Percentiles rank a stretch among this genome's conserved stretches.
phyloP scores from a whole-genome alignment of 169 alveolate genomes.

The Eimeria praecox region DNA sequence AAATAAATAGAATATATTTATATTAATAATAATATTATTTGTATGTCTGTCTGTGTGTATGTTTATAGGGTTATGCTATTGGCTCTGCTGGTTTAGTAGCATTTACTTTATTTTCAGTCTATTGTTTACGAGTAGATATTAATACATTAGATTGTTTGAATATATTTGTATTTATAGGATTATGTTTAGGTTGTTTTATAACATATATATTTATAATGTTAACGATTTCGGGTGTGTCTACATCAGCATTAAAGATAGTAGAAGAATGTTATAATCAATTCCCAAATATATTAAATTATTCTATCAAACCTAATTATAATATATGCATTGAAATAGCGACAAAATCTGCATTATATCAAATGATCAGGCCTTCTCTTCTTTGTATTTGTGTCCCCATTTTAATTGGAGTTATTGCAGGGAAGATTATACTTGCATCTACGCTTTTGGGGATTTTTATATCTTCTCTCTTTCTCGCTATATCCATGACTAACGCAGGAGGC shows the following conservation, averaged over 20 bases:
- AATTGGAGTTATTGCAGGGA: slow-evolving; percentile 92
- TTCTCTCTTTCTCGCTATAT: slow-evolving; percentile 93
- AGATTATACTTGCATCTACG: slow-evolving; percentile 93
- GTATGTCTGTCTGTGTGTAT: neutral
- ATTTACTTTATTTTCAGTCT: slow-evolving; percentile 95
- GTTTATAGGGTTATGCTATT: slow-evolving; percentile 93
- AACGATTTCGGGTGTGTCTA: slow-evolving; percentile 95
- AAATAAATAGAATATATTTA: no score
- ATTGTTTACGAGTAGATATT: slow-evolving; percentile 90
- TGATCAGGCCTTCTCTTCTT: slow-evolving; percentile 93
- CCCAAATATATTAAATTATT: slow-evolving; percentile 88
- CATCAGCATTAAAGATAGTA: slow-evolving; percentile 94
- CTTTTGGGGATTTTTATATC: slow-evolving; percentile 95
- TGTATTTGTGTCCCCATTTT: slow-evolving; percentile 90
- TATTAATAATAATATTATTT: no score
- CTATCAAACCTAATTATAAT: slow-evolving; percentile 91
- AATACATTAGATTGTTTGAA: slow-evolving; percentile 87
- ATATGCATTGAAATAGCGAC: slow-evolving; percentile 91
- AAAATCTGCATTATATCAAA: slow-evolving; percentile 91
- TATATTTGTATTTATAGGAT: slow-evolving; percentile 91
- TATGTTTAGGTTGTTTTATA: slow-evolving; percentile 94
- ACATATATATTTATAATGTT: slow-evolving; percentile 94
- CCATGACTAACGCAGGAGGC: slow-evolving; percentile 94
- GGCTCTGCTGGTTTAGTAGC: slow-evolving; percentile 96
- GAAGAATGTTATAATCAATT: slow-evolving; percentile 92